Base-by-base conservation (phyloP, 768 basidiomycete genomes). In the Cystofilobasidium bisporidii region DNA sequence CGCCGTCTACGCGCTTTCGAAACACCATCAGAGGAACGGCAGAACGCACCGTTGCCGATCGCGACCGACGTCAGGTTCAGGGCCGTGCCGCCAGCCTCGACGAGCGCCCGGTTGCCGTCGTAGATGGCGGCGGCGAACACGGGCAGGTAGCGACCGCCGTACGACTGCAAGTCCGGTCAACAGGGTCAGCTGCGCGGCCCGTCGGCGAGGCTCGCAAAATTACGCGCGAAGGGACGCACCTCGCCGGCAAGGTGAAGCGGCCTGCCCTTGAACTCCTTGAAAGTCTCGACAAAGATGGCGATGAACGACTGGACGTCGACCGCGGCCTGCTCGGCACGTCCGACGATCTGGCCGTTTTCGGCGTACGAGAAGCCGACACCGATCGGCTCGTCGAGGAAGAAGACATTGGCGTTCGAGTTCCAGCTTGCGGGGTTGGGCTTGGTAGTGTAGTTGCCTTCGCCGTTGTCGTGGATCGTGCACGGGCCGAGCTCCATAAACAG, bases 251-350 rank as follows among this genome's bases (percentile, higher is more conserved):
- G 79, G 71, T 89, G 87, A 55, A 91, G 80, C 0, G 82, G 78
- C 28, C 88, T 77, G 3, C 86, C 86, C 58, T 83, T 74, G 76
- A 87, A 89, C 71, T 87, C 82, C 18, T 80, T 79, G 78, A 90
- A 91, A 0, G 85, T 85, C 71, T 69, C 63, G 26, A 62, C 64
- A 32, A 69, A 57, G 64, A 91, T 86, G 2, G 83, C 79, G 63
- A 89, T 79, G 76, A 90, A 90, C 0, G 87, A 85, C 59, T 86
- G 81, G 45, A 89, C 79, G 72, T 90, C 86, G 70, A 82, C 83
- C 5, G 87, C 86, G 0, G 88, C 89, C n/a, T 85, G 85, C 76
- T 90, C 88, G 0, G 88, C 87, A 0, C 86, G 88, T 65, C 83
- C 84, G 22, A 88, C 79, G 0, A 80, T 83, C 77, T 87, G 83